Percentiles rank a stretch among this genome's conserved stretches.
phyloP scores from a whole-genome alignment of 176 grass and related monocot genomes.

The Microstegium vimineum region DNA sequence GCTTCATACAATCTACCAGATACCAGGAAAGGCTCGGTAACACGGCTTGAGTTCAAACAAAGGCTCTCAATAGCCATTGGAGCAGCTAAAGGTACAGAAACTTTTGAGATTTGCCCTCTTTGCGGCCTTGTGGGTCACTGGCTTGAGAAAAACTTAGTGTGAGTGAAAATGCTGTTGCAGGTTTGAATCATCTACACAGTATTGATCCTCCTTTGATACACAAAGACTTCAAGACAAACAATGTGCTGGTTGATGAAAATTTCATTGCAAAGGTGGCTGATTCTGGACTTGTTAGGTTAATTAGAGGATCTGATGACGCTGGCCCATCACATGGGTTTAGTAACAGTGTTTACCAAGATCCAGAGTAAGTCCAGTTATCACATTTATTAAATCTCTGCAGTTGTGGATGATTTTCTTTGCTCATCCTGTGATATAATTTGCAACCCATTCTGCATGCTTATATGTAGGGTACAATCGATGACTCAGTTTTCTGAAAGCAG shows the following conservation, averaged over 20 bases:
- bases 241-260: constrained; percentile 97
- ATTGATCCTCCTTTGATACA: constrained; percentile 74
- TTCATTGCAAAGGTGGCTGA: constrained; percentile 98
- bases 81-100: constrained; percentile 77
- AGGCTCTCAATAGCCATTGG: constrained; percentile 91
- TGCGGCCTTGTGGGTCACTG: neutral
- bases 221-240: constrained; percentile 87
- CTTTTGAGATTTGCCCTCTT: neutral
- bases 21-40: constrained; percentile 44
- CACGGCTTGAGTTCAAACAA: constrained; percentile 92
- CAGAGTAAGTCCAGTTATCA: constrained; percentile 50
- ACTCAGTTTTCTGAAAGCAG: constrained; percentile 78
- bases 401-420: neutral
- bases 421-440: neutral
- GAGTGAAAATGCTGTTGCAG: constrained; percentile 41
- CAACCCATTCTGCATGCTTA: constrained; percentile 16
- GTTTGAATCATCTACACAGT: constrained; percentile 73
- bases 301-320: constrained; percentile 47
- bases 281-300: constrained; percentile 68
- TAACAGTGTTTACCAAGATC: constrained; percentile 64
- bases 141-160: neutral
- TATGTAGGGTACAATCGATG: constrained; percentile 45
- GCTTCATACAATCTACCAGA: constrained; percentile 34
- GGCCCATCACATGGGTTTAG: constrained; percentile 54
- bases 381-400: neutral